A percentile compares a stretch with the other conserved stretches of the same genome.
These are phyloP conservation scores for Epichloe uncinata DNA, from an alignment of 2,329 filamentous ascomycete genomes.

Conservation along the genomic window DNA sequence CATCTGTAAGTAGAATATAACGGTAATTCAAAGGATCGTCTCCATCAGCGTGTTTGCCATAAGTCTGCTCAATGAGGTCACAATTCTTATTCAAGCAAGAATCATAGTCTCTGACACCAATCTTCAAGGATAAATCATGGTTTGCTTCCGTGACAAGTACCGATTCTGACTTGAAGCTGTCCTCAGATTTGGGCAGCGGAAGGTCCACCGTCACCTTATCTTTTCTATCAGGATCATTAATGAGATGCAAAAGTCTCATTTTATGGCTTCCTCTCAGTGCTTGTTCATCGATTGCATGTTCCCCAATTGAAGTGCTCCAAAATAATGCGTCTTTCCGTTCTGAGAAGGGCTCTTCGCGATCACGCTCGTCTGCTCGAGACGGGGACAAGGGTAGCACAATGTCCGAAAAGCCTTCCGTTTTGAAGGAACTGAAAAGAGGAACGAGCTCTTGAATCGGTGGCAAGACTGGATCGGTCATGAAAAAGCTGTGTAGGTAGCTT, in stretches of 20 bases:
- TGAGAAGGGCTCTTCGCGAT: conserved; percentile 33
- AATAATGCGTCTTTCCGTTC: conserved; percentile 53
- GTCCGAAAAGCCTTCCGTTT: conserved; percentile 59
- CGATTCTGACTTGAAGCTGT: conserved; percentile 40
- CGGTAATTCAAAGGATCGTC: conserved; percentile 47
- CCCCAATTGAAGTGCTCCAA: conserved; percentile 60
- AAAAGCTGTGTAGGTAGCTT: conserved; percentile 58
- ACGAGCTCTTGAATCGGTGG: conserved; percentile 51
- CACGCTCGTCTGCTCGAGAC: conserved; percentile 29
- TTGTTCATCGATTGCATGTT: conserved; percentile 36
- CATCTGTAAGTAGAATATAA: conserved; percentile 61
- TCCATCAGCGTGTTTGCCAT: conserved; percentile 25
- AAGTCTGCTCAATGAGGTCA: conserved; percentile 15
- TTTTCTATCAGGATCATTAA: conserved; percentile 41
- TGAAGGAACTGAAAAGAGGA: conserved; percentile 65
- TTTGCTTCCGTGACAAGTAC: conserved; percentile 41
- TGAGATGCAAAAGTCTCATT: conserved; percentile 57
- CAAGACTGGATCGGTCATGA: conserved; percentile 49
- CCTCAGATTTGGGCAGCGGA: conserved; percentile 23
- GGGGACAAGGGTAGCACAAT: conserved; percentile 54
- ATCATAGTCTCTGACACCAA: conserved; percentile 46
- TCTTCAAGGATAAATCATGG: conserved; percentile 36
- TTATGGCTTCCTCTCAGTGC: conserved; percentile 54
- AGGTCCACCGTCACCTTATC: conserved; percentile 44
- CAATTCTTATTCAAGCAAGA: conserved; percentile 36